Base-by-base conservation (phyloP, 2,329 filamentous ascomycete genomes). In the Microascus cirrosus region DNA sequence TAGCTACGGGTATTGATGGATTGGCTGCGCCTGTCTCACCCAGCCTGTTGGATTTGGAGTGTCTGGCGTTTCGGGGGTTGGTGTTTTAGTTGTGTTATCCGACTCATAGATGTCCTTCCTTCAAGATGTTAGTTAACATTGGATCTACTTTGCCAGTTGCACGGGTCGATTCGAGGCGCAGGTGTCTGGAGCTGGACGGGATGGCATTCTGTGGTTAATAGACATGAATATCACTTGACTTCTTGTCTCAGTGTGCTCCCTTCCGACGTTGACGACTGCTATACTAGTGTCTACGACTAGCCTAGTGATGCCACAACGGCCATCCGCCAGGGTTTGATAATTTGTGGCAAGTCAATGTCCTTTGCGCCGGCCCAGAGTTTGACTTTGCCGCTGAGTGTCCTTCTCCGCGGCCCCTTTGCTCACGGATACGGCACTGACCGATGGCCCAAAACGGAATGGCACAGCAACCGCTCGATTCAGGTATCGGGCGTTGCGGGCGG, bases 1-100 rank as follows among this genome's bases (percentile, higher is more conserved):
- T 63, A 78, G 79, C 57, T 81, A 77, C 68, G 81, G 80, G 39
- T 82, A 77, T 64, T 77, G 60, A 66, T 39, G 22, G 3, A n/a
- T 15, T 2, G 20, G 45, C 28, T 32, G 28, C 28, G 36, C 36
- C 12, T 18, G 12, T 39, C 36, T 15, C 39, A 18, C 39, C 39
- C 39, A 45, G 13, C 13, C 39, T 22, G 45, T 22, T 50, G 20
- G 45, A 32, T 32, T 50, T 50, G 45, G 39, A 45, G 39, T 18
- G 7, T 18, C 1, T 3, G 39, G 39, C 15, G 39, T 45, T 45
- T 45, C 2, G 15, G 39, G n/a, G 39, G 18, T 2, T 2, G 39
- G 39, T n/a, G 18, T 15, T 18, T 15, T 45, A n/a, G 7, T 45
- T 45, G 15, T 6, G 18, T 45, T 15, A n/a, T 45, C 39, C 39